Evolutionary conservation across 2,329 filamentous ascomycete species (phyloP), one percentile per base, ranked within the genome.

Genomic region (Fusarium lyarnte): DNA sequence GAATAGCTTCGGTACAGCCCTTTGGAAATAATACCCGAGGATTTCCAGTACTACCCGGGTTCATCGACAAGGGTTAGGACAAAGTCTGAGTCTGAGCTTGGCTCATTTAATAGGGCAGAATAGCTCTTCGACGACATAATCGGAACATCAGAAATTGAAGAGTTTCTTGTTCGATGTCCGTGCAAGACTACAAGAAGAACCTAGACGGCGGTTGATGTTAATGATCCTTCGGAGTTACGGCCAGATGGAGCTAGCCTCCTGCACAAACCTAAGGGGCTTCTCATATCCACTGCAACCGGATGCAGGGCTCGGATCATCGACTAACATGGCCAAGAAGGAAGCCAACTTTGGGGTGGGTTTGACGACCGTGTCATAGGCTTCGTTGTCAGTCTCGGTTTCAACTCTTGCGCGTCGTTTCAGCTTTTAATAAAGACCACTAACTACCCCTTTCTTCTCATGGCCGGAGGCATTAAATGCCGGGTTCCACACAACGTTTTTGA

Each of bases 211-310:
- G 60, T 71, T 58, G 53, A 63, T 53, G 58, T 65, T 52, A 59
- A 72, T 69, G 63, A 49, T 66, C 38, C 63, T 73, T 73, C 75
- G 75, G 75, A 49, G 58, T 64, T 72, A 53, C 31, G 39, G 39
- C 71, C 64, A 55, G 36, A 77, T 70, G 14, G 19, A 77, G 75
- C 52, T 76, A 76, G 75, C 41, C 59, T 54, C 58, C 42, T 36
- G 46, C 23, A 41, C 31, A 29, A 29, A 55, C 39, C 52, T 46
- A 54, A 46, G 73, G 49, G 63, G 55, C 17, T 55, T 55, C 58
- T 58, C 58, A 69, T 58, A 58, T 59, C 63, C 61, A 66, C 64
- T 70, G 23, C 29, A 46, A 41, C 55, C 47, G 42, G 58, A 59
- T 61, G 70, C 65, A 65, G 69, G 73, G 74, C 42, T 69, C 64